Conservation (phyloP, 2,329 filamentous ascomycete genomes). For the Arachnopeziza araneosa region DNA sequence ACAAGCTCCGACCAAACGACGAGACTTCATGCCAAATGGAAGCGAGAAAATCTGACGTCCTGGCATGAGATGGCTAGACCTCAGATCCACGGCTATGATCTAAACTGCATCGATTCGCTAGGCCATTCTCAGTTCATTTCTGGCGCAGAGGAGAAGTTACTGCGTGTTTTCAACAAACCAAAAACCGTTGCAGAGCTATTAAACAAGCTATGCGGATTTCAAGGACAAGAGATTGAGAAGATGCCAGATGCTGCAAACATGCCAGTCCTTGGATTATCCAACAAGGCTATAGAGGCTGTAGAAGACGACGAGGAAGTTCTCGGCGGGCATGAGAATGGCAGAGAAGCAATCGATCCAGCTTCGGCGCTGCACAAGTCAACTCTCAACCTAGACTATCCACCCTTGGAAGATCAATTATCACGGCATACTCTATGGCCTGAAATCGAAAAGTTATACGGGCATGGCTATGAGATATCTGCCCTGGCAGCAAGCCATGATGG, state of each 20-base stretch:
- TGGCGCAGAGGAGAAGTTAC: conserved; percentile 95
- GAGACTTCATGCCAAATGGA: conserved; percentile 78
- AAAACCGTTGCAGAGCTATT: conserved; percentile 75
- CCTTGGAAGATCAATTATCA: conserved; percentile 83
- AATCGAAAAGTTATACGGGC: conserved; percentile 92
- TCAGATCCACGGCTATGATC: conserved; percentile 96
- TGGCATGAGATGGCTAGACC: conserved; percentile 97
- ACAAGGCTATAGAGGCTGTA: conserved; percentile 73
- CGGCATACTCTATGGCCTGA: conserved; percentile 94
- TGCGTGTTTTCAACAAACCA: conserved; percentile 90
- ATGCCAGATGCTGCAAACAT: conserved; percentile 90
- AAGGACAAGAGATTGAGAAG: conserved; percentile 33
- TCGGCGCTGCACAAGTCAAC: conserved; percentile 53
- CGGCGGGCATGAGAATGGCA: conserved; percentile 40
- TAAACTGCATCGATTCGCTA: conserved; percentile 85
- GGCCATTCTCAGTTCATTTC: conserved; percentile 76
- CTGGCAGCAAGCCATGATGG: conserved; percentile 74
- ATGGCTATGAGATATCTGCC: conserved; percentile 93
- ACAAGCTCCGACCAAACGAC: conserved; percentile 93
- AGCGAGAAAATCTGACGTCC: conserved; percentile 44
- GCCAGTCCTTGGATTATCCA: conserved; percentile 89
- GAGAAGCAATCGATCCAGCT: conserved; percentile 49
- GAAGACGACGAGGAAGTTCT: conserved; percentile 45
- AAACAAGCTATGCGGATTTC: conserved; percentile 58
- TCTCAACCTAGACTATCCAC: conserved; percentile 65